Conservation (phyloP, 2,329 filamentous ascomycete genomes). For the Colletotrichum costaricense region DNA sequence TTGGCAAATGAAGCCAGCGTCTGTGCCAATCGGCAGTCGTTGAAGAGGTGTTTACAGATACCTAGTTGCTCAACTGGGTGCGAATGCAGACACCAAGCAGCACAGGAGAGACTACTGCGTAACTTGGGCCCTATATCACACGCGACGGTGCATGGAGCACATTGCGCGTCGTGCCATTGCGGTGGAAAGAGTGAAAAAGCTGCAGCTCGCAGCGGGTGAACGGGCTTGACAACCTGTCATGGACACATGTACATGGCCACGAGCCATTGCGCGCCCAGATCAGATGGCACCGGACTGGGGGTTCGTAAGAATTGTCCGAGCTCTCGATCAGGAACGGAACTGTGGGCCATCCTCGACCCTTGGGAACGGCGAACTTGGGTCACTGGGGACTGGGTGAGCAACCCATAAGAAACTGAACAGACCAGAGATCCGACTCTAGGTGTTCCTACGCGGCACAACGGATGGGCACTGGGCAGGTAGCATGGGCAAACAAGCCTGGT, state of each 20-base stretch:
- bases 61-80: background rate
- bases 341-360: conserved; percentile 4
- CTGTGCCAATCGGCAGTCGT: background rate
- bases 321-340: conserved; percentile 21
- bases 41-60: background rate
- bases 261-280: conserved; percentile 25
- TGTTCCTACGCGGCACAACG: background rate
- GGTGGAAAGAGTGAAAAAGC: conserved; percentile 9
- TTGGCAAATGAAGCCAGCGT: background rate
- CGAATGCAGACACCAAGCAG: background rate
- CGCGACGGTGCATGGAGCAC: background rate
- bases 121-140: background rate
- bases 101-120: background rate
- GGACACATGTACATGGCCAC: conserved; percentile 7
- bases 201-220: background rate
- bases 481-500: background rate
- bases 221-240: conserved; percentile 34
- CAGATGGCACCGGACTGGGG: conserved; percentile 24
- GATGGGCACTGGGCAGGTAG: background rate
- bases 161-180: background rate
- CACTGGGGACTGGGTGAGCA: background rate
- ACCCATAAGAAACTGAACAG: background rate
- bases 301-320: conserved; percentile 22
- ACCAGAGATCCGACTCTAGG: background rate
- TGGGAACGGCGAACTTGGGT: background rate